Percentiles rank a stretch among this genome's conserved stretches.
phyloP scores from a whole-genome alignment of 768 basidiomycete species.

The Termitomyces sp. region DNA sequence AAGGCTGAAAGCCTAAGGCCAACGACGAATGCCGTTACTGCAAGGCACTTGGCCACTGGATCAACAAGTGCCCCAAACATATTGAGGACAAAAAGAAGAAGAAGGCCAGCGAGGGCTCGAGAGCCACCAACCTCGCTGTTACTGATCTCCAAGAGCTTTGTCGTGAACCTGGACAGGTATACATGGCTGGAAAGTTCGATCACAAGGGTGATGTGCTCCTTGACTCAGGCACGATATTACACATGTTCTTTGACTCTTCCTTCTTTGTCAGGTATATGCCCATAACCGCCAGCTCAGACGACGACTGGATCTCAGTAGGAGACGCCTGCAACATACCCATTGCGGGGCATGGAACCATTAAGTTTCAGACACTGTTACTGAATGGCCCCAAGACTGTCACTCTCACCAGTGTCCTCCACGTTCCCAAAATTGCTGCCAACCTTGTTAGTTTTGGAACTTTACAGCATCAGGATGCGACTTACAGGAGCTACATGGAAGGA shows the following conservation, averaged over 20 bases:
- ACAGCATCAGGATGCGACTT: background rate
- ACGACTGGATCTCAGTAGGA: conserved; percentile 4
- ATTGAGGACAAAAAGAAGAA: too few relatives aligned
- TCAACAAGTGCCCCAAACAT: background rate
- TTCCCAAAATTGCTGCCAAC: too few relatives aligned
- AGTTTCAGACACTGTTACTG: background rate
- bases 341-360: background rate
- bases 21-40: background rate
- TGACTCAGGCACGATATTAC: background rate
- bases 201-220: background rate
- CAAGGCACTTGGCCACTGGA: background rate
- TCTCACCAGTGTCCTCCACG: background rate
- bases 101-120: too few relatives aligned
- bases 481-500: too few relatives aligned
- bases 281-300: background rate
- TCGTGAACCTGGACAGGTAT: background rate
- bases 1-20: background rate
- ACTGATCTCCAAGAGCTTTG: background rate
- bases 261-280: background rate
- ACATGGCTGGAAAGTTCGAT: background rate
- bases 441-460: too few relatives aligned
- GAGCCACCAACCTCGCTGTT: too few relatives aligned
- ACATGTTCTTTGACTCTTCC: background rate
- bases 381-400: background rate
- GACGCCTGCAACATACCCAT: background rate